Evolutionary conservation across 2,329 filamentous ascomycete species (phyloP).

Genomic region (Amphichorda felina): DNA sequence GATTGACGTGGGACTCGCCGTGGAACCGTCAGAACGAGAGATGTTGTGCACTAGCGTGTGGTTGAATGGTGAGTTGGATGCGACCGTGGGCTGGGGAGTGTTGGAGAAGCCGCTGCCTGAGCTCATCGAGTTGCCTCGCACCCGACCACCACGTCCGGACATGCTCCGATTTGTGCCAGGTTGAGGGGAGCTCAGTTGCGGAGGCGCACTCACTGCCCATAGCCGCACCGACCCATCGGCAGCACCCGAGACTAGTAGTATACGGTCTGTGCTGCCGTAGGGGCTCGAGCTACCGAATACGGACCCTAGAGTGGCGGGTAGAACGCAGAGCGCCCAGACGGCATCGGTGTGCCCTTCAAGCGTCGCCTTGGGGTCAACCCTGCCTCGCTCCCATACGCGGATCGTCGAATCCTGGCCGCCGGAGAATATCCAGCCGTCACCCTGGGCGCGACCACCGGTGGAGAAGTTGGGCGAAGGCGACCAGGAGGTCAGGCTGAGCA

Average conservation of each 20-base stretch:
- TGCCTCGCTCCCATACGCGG: constrained; percentile 87
- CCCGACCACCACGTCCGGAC: constrained; percentile 52
- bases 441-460: constrained; percentile 74
- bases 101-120: constrained; percentile 87
- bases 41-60: constrained; percentile 85
- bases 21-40: constrained; percentile 48
- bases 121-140: constrained; percentile 85
- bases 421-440: constrained; percentile 97
- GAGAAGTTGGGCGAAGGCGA: constrained; percentile 80
- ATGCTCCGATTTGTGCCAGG: constrained; percentile 50
- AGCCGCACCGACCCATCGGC: constrained; percentile 87
- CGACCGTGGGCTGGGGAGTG: constrained; percentile 78
- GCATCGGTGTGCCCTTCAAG: constrained; percentile 91
- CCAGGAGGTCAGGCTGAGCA: constrained; percentile 79
- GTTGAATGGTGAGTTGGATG: constrained; percentile 76
- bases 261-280: constrained; percentile 72
- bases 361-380: constrained; percentile 90
- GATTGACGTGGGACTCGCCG: constrained; percentile 80
- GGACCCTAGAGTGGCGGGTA: constrained; percentile 70
- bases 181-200: constrained; percentile 72
- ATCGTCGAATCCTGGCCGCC: constrained; percentile 90
- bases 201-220: constrained; percentile 88
- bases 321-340: constrained; percentile 88
- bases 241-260: constrained; percentile 81
- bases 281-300: constrained; percentile 67